A percentile compares a stretch with the other conserved stretches of the same genome.
phyloP scores from a whole-genome alignment of 331 rosid species.

The Quercus tomentella region DNA sequence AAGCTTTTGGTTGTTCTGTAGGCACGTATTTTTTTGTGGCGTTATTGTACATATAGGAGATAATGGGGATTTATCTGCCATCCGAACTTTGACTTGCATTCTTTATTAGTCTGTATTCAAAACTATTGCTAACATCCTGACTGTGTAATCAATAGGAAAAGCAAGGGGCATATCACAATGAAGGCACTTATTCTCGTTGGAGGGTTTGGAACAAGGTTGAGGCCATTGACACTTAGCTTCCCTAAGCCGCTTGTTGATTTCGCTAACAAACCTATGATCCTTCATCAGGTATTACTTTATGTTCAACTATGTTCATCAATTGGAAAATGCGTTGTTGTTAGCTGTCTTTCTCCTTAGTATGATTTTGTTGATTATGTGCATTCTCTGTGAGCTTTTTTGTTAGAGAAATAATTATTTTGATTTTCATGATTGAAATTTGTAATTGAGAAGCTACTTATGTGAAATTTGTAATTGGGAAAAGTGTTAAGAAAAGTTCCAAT shows the following conservation, averaged over 20 bases:
- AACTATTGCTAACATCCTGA: conserved; percentile 11
- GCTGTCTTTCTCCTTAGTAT: no score
- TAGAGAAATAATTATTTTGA: not conserved
- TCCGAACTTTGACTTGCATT: conserved; percentile 4
- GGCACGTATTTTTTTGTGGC: conserved; percentile 15
- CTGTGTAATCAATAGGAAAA: conserved; percentile 43
- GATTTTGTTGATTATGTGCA: no score
- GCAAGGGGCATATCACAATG: conserved; percentile 48
- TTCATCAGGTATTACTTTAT: conserved; percentile 73
- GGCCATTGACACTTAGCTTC: conserved; percentile 90
- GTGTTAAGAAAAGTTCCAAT: not conserved
- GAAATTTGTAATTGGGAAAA: not conserved
- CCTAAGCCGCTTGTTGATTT: conserved; percentile 98
- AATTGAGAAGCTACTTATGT: not conserved
- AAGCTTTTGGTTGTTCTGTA: conserved; percentile 11
- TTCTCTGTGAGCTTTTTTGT: not conserved
- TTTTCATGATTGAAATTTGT: not conserved
- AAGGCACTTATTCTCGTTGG: conserved; percentile 90
- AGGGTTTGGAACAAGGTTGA: conserved; percentile 90
- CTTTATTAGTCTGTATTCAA: not conserved
- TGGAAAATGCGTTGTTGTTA: no score
- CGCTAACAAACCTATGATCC: conserved; percentile 91
- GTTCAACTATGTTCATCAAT: not conserved
- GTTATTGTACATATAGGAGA: conserved; percentile 5
- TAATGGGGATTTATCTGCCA: conserved; percentile 6